Base-by-base conservation (phyloP, 148 eudicot species). In the Dianthus caryophyllus region DNA sequence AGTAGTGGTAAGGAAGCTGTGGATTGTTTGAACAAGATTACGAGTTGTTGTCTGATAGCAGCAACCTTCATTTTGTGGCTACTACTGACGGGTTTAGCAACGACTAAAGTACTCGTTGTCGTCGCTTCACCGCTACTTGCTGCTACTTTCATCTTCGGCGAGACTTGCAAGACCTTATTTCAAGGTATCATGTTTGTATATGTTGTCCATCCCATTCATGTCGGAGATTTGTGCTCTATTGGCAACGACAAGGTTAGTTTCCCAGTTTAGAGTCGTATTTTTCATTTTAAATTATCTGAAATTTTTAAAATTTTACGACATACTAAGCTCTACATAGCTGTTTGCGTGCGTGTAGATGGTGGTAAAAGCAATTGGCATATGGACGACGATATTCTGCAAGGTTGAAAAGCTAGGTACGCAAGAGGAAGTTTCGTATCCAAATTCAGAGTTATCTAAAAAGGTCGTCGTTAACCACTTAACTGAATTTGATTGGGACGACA, bases 181-280 rank as follows among this genome's bases (percentile, higher is more conserved):
- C 57, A 71, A 39, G 76, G 76, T 17, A 30, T 73, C 55, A 66
- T 73, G 38, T 73, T 65, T 33, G 56, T 62, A 9, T 73, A 55
- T 24, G 70, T 73, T n/a, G 48, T 60, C 13, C 76, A 65, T 39
- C 74, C 74, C 11, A 57, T 49, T 24, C 44, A 71, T 39, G 74
- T 71, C 6, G 68, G 74, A 16, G 74, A 71, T 38, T 14, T 64
- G 13, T 71, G 74, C 22, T 41, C 49, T 25, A 70, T 70, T 36
- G 73, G 48, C 4, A 59, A 46, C 11, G 20, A 29, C 44, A 43
- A 41, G 67, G 67, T 63, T 24, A 63, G 67, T 43, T 44, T 2
- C 5, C 9, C 64, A 59, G 15, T 31, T 29, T 10, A 0, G 27
- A n/a, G n/a, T n/a, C n/a, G n/a, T n/a, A n/a, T n/a, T n/a, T n/a